These are phyloP conservation scores for Cochliopodium minus DNA, from an alignment of 208 protist species.

Conservation along the genomic window DNA sequence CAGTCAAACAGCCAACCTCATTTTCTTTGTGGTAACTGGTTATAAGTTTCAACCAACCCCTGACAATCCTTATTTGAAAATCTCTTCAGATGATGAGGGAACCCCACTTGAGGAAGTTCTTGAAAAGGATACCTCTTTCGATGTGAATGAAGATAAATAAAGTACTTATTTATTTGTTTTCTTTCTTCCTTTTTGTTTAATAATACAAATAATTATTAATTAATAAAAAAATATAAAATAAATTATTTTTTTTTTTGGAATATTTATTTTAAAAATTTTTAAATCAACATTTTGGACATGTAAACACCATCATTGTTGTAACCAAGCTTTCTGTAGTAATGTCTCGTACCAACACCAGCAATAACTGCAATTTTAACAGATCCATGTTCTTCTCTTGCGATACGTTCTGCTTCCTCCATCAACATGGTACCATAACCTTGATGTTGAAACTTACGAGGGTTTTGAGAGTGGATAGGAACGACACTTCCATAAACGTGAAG, in stretches of 20 bases:
- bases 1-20: too few species aligned
- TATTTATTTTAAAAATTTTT: slow-evolving; percentile 37
- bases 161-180: too few species aligned
- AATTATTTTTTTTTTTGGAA: slow-evolving; percentile 11
- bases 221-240: not conserved
- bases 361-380: slow-evolving; percentile 83
- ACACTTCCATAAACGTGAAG: slow-evolving; percentile 73
- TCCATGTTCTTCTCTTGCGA: slow-evolving; percentile 61
- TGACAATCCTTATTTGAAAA: too few species aligned
- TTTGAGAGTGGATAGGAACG: slow-evolving; percentile 29
- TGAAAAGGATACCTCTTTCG: too few species aligned
- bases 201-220: too few species aligned
- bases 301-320: slow-evolving; percentile 44
- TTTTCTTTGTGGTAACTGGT: too few species aligned
- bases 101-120: too few species aligned
- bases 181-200: too few species aligned
- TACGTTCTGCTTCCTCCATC: slow-evolving; percentile 80
- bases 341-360: slow-evolving; percentile 81
- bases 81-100: too few species aligned
- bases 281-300: slow-evolving; percentile 17
- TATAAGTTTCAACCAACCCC: too few species aligned
- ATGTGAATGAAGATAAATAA: too few species aligned
- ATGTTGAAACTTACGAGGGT: slow-evolving; percentile 77
- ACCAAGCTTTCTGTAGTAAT: slow-evolving; percentile 86
- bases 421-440: slow-evolving; percentile 79